These are phyloP conservation scores for Drechslerella dactyloides DNA, from an alignment of 2,329 filamentous ascomycete species.

Conservation along the genomic window DNA sequence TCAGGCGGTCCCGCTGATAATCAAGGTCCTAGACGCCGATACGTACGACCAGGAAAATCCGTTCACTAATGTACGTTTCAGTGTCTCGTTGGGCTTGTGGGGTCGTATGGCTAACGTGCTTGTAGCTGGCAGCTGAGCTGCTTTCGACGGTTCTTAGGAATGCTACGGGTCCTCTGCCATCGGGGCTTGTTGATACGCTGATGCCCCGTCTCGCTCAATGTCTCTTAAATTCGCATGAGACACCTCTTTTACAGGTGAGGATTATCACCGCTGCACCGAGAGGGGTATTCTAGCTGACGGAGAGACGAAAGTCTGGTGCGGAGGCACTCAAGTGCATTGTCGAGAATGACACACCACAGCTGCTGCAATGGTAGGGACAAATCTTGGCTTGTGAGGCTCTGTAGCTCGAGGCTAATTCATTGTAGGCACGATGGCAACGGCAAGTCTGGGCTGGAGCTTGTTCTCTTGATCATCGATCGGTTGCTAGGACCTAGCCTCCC, in stretches of 20 bases:
- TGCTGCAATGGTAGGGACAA: slow-evolving; percentile 77
- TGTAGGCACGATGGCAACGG: slow-evolving; percentile 68
- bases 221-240: slow-evolving; percentile 82
- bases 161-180: slow-evolving; percentile 81
- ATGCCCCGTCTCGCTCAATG: slow-evolving; percentile 86
- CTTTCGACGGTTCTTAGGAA: slow-evolving; percentile 80
- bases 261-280: not conserved
- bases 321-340: slow-evolving; percentile 88
- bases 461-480: slow-evolving; percentile 88
- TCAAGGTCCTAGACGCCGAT: slow-evolving; percentile 85
- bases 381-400: not conserved
- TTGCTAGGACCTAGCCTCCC: slow-evolving; percentile 83
- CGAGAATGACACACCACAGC: slow-evolving; percentile 84
- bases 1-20: slow-evolving; percentile 86
- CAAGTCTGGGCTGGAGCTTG: slow-evolving; percentile 84
- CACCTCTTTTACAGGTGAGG: slow-evolving; percentile 74
- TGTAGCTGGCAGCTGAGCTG: slow-evolving; percentile 78
- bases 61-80: slow-evolving; percentile 70
- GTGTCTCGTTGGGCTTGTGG: not conserved
- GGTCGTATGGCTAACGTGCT: slow-evolving; percentile 31
- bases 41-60: slow-evolving; percentile 83
- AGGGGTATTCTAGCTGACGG: slow-evolving; percentile 3
- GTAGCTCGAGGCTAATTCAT: not conserved
- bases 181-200: slow-evolving; percentile 81
- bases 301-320: slow-evolving; percentile 68